These are phyloP conservation scores for Sugiyamaella paludigena DNA, from an alignment of 1,139 yeast genomes.

Conservation along the genomic window DNA sequence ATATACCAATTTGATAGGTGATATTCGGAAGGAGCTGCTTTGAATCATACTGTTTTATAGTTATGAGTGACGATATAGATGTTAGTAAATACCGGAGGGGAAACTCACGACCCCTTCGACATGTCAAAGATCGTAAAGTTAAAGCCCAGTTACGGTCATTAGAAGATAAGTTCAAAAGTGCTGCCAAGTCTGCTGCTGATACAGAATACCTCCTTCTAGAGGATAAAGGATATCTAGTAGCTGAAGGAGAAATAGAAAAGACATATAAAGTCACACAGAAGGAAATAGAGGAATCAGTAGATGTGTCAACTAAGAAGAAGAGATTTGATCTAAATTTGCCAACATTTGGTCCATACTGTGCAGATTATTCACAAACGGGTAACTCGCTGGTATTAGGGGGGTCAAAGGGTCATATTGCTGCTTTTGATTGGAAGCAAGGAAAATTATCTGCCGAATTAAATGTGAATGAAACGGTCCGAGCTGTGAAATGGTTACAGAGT, in stretches of 20 bases:
- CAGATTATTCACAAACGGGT: slow-evolving; percentile 85
- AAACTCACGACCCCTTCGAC: slow-evolving; percentile 7
- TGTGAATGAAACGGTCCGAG: slow-evolving; percentile 84
- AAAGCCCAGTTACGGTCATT: slow-evolving; percentile 4
- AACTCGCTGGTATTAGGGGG: slow-evolving; percentile 84
- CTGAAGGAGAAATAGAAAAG: slow-evolving; percentile 86
- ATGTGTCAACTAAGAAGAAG: slow-evolving; percentile 64
- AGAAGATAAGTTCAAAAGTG: slow-evolving; percentile 73
- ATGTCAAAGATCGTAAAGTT: slow-evolving; percentile 11
- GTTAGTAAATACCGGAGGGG: slow-evolving; percentile 16
- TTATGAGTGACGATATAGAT: slow-evolving; percentile 9
- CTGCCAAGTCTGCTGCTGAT: slow-evolving; percentile 75
- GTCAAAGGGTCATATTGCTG: slow-evolving; percentile 88
- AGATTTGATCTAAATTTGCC: slow-evolving; percentile 69
- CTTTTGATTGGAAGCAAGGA: slow-evolving; percentile 95
- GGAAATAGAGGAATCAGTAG: slow-evolving; percentile 78
- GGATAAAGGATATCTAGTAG: slow-evolving; percentile 80
- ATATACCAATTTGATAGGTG: too few relatives aligned
- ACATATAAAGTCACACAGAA: slow-evolving; percentile 82
- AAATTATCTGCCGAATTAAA: slow-evolving; percentile 75
- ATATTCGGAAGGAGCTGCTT: too few relatives aligned
- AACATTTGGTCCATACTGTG: slow-evolving; percentile 81
- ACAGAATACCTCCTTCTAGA: slow-evolving; percentile 86
- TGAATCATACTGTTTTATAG: background rate
- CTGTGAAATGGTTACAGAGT: slow-evolving; percentile 85